Evolutionary conservation across 768 basidiomycete genomes (phyloP), one percentile per base, ranked within the genome.

Genomic region (Suillus spraguei): DNA sequence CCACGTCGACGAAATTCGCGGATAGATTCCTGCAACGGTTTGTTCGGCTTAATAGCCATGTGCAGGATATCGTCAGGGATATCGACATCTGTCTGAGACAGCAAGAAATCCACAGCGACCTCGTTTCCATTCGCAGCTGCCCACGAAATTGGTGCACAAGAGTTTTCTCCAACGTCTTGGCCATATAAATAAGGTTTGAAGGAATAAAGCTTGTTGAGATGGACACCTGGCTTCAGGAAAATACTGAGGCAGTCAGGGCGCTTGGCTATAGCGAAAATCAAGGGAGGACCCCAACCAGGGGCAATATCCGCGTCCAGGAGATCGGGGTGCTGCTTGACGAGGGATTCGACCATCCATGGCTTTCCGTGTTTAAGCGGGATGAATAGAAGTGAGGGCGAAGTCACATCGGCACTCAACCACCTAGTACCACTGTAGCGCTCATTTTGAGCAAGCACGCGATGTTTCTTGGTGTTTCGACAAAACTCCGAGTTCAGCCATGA

Each of bases 151-250:
- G 54, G 54, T 22, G 35, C 22, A 24, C 38, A 24, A 36, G 22
- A 38, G 36, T 5, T 1, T 5, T 3, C 20, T 3, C 1, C 0
- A 24, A 5, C 5, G 10, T 38, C 0, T 22, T 28, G 28, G 28
- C 28, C 28, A 4, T 28, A 28, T 28, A 28, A 28, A 28, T 28
- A 2, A 28, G 4, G 28, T 28, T 28, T 28, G 28, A 28, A 28
- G 28, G 28, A 28, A 28, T 2, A 28, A 28, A 28, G 28, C 28
- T 28, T 28, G 28, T 28, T 28, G 28, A 28, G 28, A 28, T 4
- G 28, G 28, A 28, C 4, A 28, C 28, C 28, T 28, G 2, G 28
- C 4, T 28, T 28, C 28, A 4, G 28, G 28, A 28, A 28, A 28
- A 28, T 28, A 28, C 28, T 28, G 28, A 28, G 28, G 28, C 2